Evolutionary conservation across 768 basidiomycete genomes (phyloP), one percentile per base, ranked within the genome.

Genomic region (Russula sp.): DNA sequence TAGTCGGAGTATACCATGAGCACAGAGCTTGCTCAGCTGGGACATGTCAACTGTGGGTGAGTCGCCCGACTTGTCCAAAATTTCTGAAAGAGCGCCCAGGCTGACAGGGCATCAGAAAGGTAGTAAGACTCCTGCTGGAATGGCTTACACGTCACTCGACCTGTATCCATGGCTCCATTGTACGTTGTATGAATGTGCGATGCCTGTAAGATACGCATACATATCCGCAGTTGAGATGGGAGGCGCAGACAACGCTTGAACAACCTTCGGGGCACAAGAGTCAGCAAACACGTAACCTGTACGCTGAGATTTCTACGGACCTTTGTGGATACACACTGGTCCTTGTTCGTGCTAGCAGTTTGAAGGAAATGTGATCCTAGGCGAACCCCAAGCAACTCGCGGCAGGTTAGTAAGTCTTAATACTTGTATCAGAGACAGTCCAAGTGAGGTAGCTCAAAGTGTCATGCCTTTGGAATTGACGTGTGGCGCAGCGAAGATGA

Each of bases 161-260:
- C 76, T 75, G 42, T 79, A 78, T 63, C 84, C 84, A 11, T 88
- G 84, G 8, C 67, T 69, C 89, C 89, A 91, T 36, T 78, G 71
- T 22, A 89, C 73, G 25, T 75, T 75, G 65, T 82, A 80, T 7
- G 75, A 72, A 29, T 76, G 73, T 18, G 85, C 85, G 56, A 87
- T 80, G 39, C 75, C 72, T 48, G 73, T 70, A 36, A 91, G 75
- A 65, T 79, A 84, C 35, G 74, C 70, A 67, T 90, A 81, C 56
- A 90, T 75, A 55, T 77, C 75, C 20, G 75, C 72, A 2, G 82
- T 83, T 16, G 84, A 80, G 4, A 87, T 83, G 0, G 81, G 74
- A 25, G 81, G 79, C 7, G 78, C 72, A 11, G 79, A 77, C 6
- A 86, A 66, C 3, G 82, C 79, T 67, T 77, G 79, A 58, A 83